A percentile compares a stretch with the other conserved stretches of the same genome.
Evolutionary conservation across 163 green algal species (phyloP).

Genomic region (Scenedesmus sp.): DNA sequence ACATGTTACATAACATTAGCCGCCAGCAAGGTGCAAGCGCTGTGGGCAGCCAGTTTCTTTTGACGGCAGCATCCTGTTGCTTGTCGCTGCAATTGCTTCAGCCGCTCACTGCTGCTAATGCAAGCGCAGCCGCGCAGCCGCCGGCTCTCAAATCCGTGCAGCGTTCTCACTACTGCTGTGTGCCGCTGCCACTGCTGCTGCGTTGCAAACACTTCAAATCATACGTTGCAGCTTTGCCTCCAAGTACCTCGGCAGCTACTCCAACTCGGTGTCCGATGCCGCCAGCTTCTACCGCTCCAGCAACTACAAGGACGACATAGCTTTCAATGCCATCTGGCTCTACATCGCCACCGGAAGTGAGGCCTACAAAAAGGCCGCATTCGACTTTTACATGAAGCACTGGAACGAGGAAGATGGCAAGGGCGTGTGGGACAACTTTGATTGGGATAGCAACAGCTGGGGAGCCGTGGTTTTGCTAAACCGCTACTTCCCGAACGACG

Average conservation of each 20-base stretch:
- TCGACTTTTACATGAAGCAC: constrained; percentile 46
- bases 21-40: too few species aligned
- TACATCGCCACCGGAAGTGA: constrained; percentile 56
- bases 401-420: constrained; percentile 36
- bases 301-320: constrained; percentile 64
- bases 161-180: not conserved
- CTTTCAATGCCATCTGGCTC: constrained; percentile 66
- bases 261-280: constrained; percentile 45
- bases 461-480: constrained; percentile 19
- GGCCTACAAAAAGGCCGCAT: constrained; percentile 57
- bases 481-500: constrained; percentile 17
- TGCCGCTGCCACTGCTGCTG: not conserved
- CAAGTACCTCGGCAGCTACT: constrained; percentile 47
- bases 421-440: constrained; percentile 48
- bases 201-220: not conserved
- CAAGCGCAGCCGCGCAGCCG: too few species aligned
- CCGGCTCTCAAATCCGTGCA: not conserved
- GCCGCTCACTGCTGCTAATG: not conserved
- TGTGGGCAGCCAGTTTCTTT: too few species aligned
- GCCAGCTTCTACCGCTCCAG: constrained; percentile 54
- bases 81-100: not conserved
- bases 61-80: not conserved
- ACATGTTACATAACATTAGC: too few species aligned
- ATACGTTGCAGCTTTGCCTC: constrained; percentile 33
- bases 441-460: constrained; percentile 49